Evolutionary conservation across 768 basidiomycete species (phyloP), one percentile per base, ranked within the genome.

Genomic region (Boletus pseudopeckii): DNA sequence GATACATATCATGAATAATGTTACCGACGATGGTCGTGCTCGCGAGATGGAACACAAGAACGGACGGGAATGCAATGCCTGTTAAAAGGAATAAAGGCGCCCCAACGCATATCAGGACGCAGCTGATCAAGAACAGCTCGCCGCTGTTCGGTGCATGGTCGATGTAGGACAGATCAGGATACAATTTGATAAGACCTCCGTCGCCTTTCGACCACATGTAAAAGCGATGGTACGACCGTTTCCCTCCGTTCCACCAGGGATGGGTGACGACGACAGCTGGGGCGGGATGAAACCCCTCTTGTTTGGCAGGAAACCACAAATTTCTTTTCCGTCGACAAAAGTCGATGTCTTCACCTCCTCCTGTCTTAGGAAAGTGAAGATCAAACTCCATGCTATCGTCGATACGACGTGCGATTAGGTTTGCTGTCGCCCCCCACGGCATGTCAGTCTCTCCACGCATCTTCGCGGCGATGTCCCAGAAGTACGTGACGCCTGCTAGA

Each of bases 361-460:
- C 81, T 4, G 82, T 85, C 67, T 82, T 84, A 4, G 83, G 84
- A 57, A 81, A 84, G 5, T 61, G 63, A 17, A 72, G 61, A 57
- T 77, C 72, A 59, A 72, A 85, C 40, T 60, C 58, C n/a, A 83
- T 72, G 0, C 70, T 74, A 42, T 83, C 81, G 2, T 70, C 58
- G 33, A 71, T 62, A 22, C 80, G 76, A 3, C 80, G 76, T 5
- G 72, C 72, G 22, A 83, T 77, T 17, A 84, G 73, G 58, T 83
- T 84, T 1, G 82, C 82, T 0, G 84, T 83, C 3, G 83, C 80
- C 2, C 84, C 83, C 83, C 84, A 85, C 0, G 83, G 82, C 36
- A 84, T 61, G 49, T 83, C 80, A 1, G 52, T 60, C 39, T 68
- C 66, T 3, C 63, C 57, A 0, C 63, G 45, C 53, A 78, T 72